These are phyloP conservation scores for Immersiella caudata DNA, from an alignment of 495 filamentous ascomycete species.

Conservation along the genomic window DNA sequence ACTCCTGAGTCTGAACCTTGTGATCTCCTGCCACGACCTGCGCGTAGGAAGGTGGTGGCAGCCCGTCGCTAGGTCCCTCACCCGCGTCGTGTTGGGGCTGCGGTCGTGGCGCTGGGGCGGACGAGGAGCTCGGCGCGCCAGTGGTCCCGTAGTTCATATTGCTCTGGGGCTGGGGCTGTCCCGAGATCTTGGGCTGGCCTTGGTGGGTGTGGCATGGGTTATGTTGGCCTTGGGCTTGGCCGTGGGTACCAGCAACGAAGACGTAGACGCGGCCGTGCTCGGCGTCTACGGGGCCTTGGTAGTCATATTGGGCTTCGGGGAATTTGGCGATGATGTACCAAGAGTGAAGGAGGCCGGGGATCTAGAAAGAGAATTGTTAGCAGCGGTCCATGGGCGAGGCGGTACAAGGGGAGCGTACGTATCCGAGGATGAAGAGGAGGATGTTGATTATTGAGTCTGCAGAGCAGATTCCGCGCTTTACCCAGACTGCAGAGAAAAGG, in stretches of 20 bases:
- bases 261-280: conserved; percentile 65
- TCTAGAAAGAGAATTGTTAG: conserved; percentile 33
- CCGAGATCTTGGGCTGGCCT: conserved; percentile 23
- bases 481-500: conserved; percentile 69
- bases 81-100: conserved; percentile 40
- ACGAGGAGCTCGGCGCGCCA: conserved; percentile 24
- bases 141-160: conserved; percentile 46
- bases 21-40: conserved; percentile 86
- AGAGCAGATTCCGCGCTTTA: conserved; percentile 90
- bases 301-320: conserved; percentile 71
- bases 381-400: conserved; percentile 5
- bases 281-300: conserved; percentile 63
- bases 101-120: conserved; percentile 17
- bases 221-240: conserved; percentile 22
- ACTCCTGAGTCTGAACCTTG: conserved; percentile 79
- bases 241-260: conserved; percentile 56
- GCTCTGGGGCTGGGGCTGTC: conserved; percentile 36
- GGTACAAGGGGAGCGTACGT: conserved; percentile 42
- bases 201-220: conserved; percentile 19
- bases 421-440: conserved; percentile 86
- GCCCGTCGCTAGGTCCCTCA: conserved; percentile 38
- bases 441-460: conserved; percentile 95
- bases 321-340: conserved; percentile 98
- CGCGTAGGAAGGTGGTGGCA: conserved; percentile 76
- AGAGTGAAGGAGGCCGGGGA: conserved; percentile 90